Percentiles rank a stretch among this genome's conserved stretches.
phyloP scores from a whole-genome alignment of 1,284 basidiomycete species.

The Heliocybe sulcata region DNA sequence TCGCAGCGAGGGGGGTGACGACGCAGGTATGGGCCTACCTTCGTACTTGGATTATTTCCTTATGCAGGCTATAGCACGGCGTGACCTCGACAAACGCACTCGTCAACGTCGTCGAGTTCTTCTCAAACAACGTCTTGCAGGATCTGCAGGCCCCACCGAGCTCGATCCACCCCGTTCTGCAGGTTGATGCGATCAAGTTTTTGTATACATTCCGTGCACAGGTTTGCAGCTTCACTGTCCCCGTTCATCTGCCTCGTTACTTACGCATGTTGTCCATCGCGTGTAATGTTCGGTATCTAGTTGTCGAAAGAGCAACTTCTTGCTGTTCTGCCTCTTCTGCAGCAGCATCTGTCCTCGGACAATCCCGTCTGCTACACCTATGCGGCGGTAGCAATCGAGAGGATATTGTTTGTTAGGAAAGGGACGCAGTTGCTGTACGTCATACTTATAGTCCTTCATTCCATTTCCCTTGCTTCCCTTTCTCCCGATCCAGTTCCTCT shows the following conservation, averaged over 20 bases:
- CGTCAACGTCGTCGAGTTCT: constrained; percentile 94
- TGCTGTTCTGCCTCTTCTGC: constrained; percentile 84
- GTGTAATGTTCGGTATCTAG: constrained; percentile 28
- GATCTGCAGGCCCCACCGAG: constrained; percentile 76
- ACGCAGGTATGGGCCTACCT: constrained; percentile 44
- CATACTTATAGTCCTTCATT: neutral
- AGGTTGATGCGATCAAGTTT: constrained; percentile 95
- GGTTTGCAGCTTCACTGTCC: constrained; percentile 30
- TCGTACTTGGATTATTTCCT: neutral
- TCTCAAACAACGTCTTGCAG: constrained; percentile 85
- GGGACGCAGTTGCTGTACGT: constrained; percentile 60
- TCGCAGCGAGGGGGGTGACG: constrained; percentile 86
- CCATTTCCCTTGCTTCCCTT: no score
- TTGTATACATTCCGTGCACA: constrained; percentile 94
- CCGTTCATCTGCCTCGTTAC: no score
- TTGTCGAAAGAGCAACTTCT: constrained; percentile 93
- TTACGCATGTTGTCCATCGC: neutral
- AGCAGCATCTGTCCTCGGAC: constrained; percentile 74
- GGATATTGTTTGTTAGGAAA: constrained; percentile 84
- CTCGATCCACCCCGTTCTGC: constrained; percentile 81
- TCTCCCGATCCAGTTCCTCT: no score
- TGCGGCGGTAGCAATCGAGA: constrained; percentile 86
- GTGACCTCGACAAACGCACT: constrained; percentile 91
- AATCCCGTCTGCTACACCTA: constrained; percentile 89
- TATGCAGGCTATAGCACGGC: constrained; percentile 58